phyloP scores from a whole-genome alignment of 1,139 yeast species.

The Pichia sp. region DNA sequence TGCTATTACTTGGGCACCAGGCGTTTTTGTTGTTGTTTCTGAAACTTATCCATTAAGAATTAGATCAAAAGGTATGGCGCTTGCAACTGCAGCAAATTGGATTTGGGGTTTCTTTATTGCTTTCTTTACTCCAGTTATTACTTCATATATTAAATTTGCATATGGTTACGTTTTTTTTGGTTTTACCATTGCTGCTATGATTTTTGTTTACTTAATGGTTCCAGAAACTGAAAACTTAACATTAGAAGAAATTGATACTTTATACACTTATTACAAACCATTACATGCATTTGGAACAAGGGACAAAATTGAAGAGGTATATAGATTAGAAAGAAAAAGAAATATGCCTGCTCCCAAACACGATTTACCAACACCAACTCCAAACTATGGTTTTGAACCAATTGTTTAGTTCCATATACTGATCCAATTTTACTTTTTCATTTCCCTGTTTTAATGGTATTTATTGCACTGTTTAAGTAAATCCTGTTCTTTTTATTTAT shows the following conservation, averaged over 20 bases:
- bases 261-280: slow-evolving; percentile 20
- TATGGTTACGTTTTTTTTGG: slow-evolving; percentile 75
- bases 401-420: background rate
- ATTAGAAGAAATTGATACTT: slow-evolving; percentile 57
- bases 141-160: slow-evolving; percentile 44
- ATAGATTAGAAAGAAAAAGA: background rate
- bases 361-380: background rate
- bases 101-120: slow-evolving; percentile 71
- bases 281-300: slow-evolving; percentile 7
- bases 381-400: slow-evolving; percentile 3
- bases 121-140: slow-evolving; percentile 65
- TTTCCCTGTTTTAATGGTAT: background rate
- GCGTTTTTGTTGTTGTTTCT: slow-evolving; percentile 70
- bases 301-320: background rate
- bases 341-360: background rate
- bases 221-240: slow-evolving; percentile 55
- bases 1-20: slow-evolving; percentile 86
- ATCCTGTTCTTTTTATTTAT: no score
- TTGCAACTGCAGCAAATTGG: slow-evolving; percentile 77
- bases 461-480: no score
- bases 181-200: slow-evolving; percentile 49
- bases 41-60: slow-evolving; percentile 76
- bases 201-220: slow-evolving; percentile 45
- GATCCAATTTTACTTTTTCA: background rate
- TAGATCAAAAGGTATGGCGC: slow-evolving; percentile 72